Base-by-base conservation (phyloP, 768 basidiomycete genomes). In the Wakefieldia striispora region DNA sequence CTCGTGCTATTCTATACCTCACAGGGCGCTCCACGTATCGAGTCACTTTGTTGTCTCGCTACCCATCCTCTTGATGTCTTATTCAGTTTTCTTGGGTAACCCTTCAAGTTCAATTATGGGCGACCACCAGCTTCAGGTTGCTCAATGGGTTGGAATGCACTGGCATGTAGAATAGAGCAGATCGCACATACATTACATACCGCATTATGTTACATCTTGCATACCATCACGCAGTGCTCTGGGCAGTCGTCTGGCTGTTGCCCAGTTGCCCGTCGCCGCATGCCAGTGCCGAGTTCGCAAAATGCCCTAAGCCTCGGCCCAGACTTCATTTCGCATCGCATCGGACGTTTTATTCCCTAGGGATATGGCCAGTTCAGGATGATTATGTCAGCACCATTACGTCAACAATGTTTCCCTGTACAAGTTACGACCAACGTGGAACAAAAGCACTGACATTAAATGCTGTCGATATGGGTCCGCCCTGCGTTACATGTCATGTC, bases 151-250 rank as follows among this genome's bases (percentile, higher is more conserved):
- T 64, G 67, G 64, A 68, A 59, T 50, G 58, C n/a, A n/a, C n/a
- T n/a, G n/a, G n/a, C 64, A 66, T 66, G 67, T 66, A 66, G 52
- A 68, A 64, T 62, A 68, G 27, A 45, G 36, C 54, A 47, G 51
- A 45, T 51, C 66, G 64, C 54, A 47, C 54, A 43, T 66, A 68
- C 54, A 43, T 58, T 54, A 63, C 58, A 58, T 58, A 55, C 57
- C 7, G n/a, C 53, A 54, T 50, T 53, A 33, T 54, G 45, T 51
- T 40, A 43, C 34, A 45, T 59, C 48, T 57, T 67, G 60, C 57
- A 59, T 51, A 51, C 40, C 51, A 41, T 47, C 40, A 50, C 41
- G 48, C 47, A 38, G 26, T 49, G 35, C 27, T 17, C 41, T 33
- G 7, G 3, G 11, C 13, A 14, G 14, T 9, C 29, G 29, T 29